Evolutionary conservation across 108 stramenopile species (phyloP).

Genomic region (Cyclotella kingstonii): DNA sequence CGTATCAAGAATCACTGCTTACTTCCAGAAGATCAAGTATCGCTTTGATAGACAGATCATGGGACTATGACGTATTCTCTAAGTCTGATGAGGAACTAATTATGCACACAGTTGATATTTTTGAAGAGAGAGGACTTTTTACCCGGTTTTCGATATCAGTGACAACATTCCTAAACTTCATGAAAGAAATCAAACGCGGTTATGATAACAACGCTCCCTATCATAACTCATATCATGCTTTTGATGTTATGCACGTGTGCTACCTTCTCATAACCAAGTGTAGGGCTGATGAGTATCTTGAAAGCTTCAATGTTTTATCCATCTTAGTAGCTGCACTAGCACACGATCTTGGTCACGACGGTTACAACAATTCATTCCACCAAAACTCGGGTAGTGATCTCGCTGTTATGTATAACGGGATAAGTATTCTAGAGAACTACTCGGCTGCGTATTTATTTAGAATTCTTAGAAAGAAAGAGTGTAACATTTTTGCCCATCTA

Average conservation of each 20-base stretch:
- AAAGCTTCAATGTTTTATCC: conserved; percentile 51
- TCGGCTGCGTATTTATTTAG: conserved; percentile 57
- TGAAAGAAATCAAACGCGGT: conserved; percentile 34
- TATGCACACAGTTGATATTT: conserved; percentile 46
- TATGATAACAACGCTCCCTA: conserved; percentile 47
- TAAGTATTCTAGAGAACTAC: conserved; percentile 64
- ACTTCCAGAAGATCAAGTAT: conserved; percentile 28
- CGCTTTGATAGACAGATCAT: conserved; percentile 34
- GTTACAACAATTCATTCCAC: conserved; percentile 60
- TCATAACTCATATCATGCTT: conserved; percentile 65
- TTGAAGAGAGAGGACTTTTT: conserved; percentile 47
- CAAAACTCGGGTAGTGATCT: conserved; percentile 45
- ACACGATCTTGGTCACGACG: conserved; percentile 76
- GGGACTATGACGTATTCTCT: conserved; percentile 49
- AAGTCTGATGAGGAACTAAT: conserved; percentile 40
- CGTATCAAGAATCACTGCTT: conserved; percentile 26
- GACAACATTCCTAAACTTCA: conserved; percentile 44
- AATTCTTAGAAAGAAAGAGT: conserved; percentile 39
- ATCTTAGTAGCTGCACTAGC: conserved; percentile 55
- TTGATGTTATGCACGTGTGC: conserved; percentile 61
- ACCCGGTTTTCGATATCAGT: conserved; percentile 50
- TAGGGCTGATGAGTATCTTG: conserved; percentile 44
- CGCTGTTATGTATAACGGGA: conserved; percentile 65
- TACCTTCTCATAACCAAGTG: conserved; percentile 53
- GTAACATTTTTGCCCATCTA: conserved; percentile 51